Evolutionary conservation across 257 asterid genomes (phyloP), one percentile per base, ranked within the genome.

Genomic region (Solanum clarkiae): DNA sequence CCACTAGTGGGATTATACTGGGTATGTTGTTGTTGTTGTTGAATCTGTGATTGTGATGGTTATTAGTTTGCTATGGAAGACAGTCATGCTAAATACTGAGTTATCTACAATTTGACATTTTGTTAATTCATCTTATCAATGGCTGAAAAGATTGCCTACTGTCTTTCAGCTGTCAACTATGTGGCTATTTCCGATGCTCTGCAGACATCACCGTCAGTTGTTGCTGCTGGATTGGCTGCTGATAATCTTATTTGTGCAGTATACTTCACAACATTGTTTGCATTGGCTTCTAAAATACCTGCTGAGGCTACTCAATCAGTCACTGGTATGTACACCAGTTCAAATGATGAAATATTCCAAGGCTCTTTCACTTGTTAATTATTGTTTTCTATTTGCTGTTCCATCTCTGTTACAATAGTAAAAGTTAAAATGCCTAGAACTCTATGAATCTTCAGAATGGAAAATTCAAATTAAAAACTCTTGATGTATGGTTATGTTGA

Each of bases 141-240:
- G 24, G 83, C 88, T 83, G 84, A 87, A 74, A 59, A 12, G 32
- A 44, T 75, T 66, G 80, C 20, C 83, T 24, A 57, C 63, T 88
- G 40, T 66, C 53, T 55, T 88, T 90, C 74, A 94, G 99, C 99
- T 89, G 98, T 96, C 88, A 96, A 96, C 86, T 96, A 96, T 81
- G 98, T 96, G n/a, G 98, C 99, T 49, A 92, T 96, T 84, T 90
- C 98, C 10, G 97, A 96, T 87, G 98, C 98, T 84, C 94, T 96
- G n/a, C 86, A 81, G 82, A 94, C 93, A 77, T 91, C 98, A 26
- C 98, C 98, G 7, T 96, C 99, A 36, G 97, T 93, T 83, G 85
- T 96, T 86, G 90, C 99, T n/a, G 98, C 99, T 6, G 99, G 98
- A 79, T 90, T 96, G 63, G 99, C 99, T 84, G 99, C 99, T 24